Conservation (phyloP, 495 filamentous ascomycete species). For the Annulohypoxylon stygium region DNA sequence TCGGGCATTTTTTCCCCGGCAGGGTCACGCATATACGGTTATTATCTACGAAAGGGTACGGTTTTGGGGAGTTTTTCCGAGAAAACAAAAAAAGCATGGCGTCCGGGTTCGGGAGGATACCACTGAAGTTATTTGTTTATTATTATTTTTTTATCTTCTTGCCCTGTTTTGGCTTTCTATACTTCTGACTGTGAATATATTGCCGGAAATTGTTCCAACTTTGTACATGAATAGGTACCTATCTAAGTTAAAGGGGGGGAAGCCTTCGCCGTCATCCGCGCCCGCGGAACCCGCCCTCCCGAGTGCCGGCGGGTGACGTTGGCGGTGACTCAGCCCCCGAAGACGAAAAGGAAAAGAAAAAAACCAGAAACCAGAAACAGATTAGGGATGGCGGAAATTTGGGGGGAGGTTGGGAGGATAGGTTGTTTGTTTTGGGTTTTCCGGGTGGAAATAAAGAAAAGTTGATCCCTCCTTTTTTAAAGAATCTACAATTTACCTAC, state of each 20-base stretch:
- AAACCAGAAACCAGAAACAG: neutral
- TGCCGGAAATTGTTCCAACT: slow-evolving; percentile 8
- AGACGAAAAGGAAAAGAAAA: slow-evolving; percentile 15
- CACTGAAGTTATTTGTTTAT: slow-evolving; percentile 45
- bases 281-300: neutral
- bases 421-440: neutral
- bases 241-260: neutral
- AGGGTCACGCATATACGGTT: slow-evolving; percentile 38
- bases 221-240: slow-evolving; percentile 18
- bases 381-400: slow-evolving; percentile 5
- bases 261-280: neutral
- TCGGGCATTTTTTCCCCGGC: neutral
- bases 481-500: too few species aligned
- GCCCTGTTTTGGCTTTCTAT: slow-evolving; percentile 11
- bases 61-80: slow-evolving; percentile 35
- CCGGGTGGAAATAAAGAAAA: slow-evolving; percentile 4
- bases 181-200: slow-evolving; percentile 32
- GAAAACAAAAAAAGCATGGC: slow-evolving; percentile 46
- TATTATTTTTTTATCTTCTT: neutral
- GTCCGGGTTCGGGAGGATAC: slow-evolving; percentile 51
- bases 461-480: slow-evolving; percentile 10
- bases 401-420: slow-evolving; percentile 2
- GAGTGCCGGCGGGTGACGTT: slow-evolving; percentile 15
- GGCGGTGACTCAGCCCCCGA: neutral
- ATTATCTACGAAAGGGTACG: slow-evolving; percentile 40